phyloP scores from a whole-genome alignment of 352 stramenopile species.

The Thalassiosira mediterranea region DNA sequence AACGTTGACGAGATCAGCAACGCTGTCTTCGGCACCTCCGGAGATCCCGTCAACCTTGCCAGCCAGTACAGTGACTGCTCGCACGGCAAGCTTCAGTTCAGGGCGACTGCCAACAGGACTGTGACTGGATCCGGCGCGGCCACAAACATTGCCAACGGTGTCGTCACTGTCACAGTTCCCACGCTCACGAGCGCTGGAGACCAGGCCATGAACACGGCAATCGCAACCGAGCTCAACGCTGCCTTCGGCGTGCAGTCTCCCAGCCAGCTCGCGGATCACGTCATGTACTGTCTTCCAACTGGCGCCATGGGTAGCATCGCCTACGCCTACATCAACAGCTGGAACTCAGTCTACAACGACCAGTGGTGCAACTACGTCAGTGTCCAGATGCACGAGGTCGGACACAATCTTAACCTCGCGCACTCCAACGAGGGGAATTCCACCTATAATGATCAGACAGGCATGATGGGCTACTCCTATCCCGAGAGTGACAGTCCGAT shows the following conservation, averaged over 20 bases:
- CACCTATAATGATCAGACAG: slow-evolving; percentile 30
- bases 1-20: slow-evolving; percentile 13
- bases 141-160: slow-evolving; percentile 28
- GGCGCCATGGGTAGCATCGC: not conserved
- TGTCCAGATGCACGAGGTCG: slow-evolving; percentile 43
- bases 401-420: slow-evolving; percentile 49
- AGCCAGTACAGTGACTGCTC: slow-evolving; percentile 32
- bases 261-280: slow-evolving; percentile 21
- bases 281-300: slow-evolving; percentile 45
- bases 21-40: slow-evolving; percentile 31
- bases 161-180: slow-evolving; percentile 4
- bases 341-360: slow-evolving; percentile 24
- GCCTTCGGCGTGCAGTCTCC: slow-evolving; percentile 5
- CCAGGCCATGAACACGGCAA: not conserved
- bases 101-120: slow-evolving; percentile 10
- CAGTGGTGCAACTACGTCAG: slow-evolving; percentile 33
- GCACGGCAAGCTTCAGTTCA: slow-evolving; percentile 30
- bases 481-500: not conserved
- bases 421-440: slow-evolving; percentile 12
- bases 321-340: slow-evolving; percentile 45
- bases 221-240: slow-evolving; percentile 22
- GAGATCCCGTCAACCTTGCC: slow-evolving; percentile 14
- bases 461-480: slow-evolving; percentile 42
- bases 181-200: slow-evolving; percentile 13
- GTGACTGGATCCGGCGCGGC: slow-evolving; percentile 7